These are phyloP conservation scores for Agrocybe praecox DNA, from an alignment of 768 basidiomycete genomes.

Conservation along the genomic window DNA sequence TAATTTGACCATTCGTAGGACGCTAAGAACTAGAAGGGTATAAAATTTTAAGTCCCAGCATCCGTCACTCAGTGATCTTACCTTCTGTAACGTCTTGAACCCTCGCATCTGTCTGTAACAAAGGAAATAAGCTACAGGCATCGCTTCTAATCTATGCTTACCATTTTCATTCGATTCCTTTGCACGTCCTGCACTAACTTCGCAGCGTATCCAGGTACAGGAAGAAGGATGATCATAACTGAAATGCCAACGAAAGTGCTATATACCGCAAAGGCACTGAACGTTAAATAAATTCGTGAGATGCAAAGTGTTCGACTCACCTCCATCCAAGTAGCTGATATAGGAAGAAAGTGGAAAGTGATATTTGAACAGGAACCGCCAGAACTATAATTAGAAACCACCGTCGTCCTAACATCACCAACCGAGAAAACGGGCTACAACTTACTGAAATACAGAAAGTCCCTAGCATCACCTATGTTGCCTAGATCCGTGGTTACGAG, in stretches of 20 bases:
- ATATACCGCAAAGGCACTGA: constrained; percentile 56
- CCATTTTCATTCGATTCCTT: constrained; percentile 47
- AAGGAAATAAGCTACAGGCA: no score
- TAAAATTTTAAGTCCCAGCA: not conserved
- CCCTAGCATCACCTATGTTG: constrained; percentile 35
- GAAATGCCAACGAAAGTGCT: constrained; percentile 62
- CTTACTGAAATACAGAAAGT: constrained; percentile 33
- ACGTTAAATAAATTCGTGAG: not conserved
- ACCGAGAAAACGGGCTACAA: not conserved
- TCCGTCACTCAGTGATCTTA: no score
- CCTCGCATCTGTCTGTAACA: constrained; percentile 48
- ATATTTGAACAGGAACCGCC: constrained; percentile 43
- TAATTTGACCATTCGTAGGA: constrained; percentile 69
- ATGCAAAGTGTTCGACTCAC: constrained; percentile 19
- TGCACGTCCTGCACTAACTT: constrained; percentile 51
- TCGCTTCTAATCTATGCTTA: not conserved
- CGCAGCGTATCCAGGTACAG: constrained; percentile 59
- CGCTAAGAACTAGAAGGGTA: constrained; percentile 45
- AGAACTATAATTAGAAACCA: constrained; percentile 23
- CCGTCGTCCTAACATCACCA: not conserved
- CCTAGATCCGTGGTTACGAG: constrained; percentile 66
- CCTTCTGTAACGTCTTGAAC: constrained; percentile 66
- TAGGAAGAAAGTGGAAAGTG: constrained; percentile 42
- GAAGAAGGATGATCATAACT: constrained; percentile 50
- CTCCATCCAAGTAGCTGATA: constrained; percentile 50